A percentile compares a stretch with the other conserved stretches of the same genome.
phyloP scores from a whole-genome alignment of 805 yeast genomes.

The Yamadazyma phyllophila region DNA sequence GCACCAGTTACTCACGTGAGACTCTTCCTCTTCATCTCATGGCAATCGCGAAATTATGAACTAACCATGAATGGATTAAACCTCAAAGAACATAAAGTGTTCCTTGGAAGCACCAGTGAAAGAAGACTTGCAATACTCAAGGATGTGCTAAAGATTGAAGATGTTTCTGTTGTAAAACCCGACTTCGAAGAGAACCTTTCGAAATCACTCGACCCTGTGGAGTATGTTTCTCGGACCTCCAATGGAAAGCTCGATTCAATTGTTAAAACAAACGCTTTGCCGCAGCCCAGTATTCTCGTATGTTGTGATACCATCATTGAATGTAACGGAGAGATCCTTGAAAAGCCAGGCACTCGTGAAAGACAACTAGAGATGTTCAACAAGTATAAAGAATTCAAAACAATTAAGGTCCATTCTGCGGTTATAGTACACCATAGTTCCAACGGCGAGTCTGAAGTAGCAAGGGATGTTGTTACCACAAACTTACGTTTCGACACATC shows the following conservation, averaged over 20 bases:
- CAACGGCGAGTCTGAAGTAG: conserved; percentile 3
- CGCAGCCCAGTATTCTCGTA: conserved; percentile 18
- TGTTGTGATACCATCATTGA: conserved; percentile 82
- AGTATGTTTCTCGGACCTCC: conserved; percentile 72
- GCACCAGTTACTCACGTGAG: too few relatives aligned
- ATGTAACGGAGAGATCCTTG: conserved; percentile 59
- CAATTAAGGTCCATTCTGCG: conserved; percentile 34
- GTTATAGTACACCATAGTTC: conserved; percentile 22
- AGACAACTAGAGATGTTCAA: conserved; percentile 30
- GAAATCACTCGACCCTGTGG: conserved; percentile 48
- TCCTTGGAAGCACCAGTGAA: conserved; percentile 76
- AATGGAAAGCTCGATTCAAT: conserved; percentile 65
- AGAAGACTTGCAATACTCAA: conserved; percentile 70
- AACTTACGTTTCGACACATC: conserved; percentile 44
- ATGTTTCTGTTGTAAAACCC: conserved; percentile 54
- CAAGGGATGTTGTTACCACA: conserved; percentile 26
- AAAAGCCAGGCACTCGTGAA: conserved; percentile 59
- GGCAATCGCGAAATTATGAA: neutral
- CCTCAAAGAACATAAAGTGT: conserved; percentile 2
- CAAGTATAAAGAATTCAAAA: conserved; percentile 19
- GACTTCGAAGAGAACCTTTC: conserved; percentile 74
- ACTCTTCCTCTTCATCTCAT: neutral
- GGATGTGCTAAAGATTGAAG: conserved; percentile 49
- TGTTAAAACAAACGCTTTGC: conserved; percentile 19
- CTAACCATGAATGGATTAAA: conserved; percentile 2